These are phyloP conservation scores for Geranomyces variabilis DNA, from an alignment of 192 early-diverging fungal genomes.

Conservation along the genomic window DNA sequence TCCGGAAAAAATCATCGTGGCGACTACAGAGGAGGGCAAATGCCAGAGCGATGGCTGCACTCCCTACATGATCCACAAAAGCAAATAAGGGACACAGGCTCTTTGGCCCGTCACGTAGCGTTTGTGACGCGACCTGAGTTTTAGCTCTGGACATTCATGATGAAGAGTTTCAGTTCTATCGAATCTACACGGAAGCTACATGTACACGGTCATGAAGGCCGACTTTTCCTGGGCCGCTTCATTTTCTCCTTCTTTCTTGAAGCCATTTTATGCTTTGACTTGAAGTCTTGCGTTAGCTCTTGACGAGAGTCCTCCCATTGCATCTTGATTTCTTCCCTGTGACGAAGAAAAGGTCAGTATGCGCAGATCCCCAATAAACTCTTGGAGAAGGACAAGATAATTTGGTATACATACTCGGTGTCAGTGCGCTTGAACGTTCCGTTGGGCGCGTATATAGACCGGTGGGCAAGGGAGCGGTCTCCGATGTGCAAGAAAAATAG, in stretches of 20 bases:
- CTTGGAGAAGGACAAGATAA: background rate
- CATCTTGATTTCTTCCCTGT: constrained; percentile 58
- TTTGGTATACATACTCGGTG: constrained; percentile 32
- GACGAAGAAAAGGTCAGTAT: background rate
- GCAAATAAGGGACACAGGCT: background rate
- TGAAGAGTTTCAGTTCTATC: background rate
- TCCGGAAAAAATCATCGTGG: too few species aligned
- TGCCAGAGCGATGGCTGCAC: constrained; percentile 18
- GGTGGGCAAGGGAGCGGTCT: constrained; percentile 22
- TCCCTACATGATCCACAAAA: constrained; percentile 27
- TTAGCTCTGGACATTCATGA: background rate
- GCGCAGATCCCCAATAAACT: background rate
- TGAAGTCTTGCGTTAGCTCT: constrained; percentile 66
- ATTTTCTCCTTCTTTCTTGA: constrained; percentile 31
- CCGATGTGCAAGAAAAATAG: constrained; percentile 39
- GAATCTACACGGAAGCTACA: background rate
- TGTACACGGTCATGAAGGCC: background rate
- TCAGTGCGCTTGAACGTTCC: constrained; percentile 35
- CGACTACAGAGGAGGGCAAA: constrained; percentile 16
- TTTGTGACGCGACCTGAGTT: background rate
- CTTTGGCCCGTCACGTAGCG: background rate
- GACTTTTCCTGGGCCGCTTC: constrained; percentile 26
- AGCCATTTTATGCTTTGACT: constrained; percentile 61
- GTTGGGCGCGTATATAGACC: constrained; percentile 34
- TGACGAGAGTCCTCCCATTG: constrained; percentile 58